Evolutionary conservation across 345 rosid genomes (phyloP).

Genomic region (Gynandropsis gynandra): DNA sequence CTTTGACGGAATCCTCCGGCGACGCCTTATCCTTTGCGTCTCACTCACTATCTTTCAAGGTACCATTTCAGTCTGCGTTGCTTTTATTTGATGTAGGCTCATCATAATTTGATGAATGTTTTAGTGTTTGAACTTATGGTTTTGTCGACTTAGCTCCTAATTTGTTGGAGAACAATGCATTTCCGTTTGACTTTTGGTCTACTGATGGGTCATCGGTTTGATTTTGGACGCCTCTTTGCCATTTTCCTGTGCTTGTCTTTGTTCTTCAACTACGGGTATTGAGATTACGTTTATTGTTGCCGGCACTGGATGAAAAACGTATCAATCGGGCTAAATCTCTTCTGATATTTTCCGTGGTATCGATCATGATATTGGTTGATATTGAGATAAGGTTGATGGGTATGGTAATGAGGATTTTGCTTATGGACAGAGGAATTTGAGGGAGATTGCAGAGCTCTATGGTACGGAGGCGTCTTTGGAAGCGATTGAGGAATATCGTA

Average conservation of each 20-base stretch:
- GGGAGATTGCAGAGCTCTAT: conserved; percentile 63
- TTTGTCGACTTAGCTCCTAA: not conserved
- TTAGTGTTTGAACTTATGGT: not conserved
- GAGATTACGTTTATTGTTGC: too few relatives aligned
- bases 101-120: not conserved
- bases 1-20: conserved; percentile 69
- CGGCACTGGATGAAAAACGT: too few relatives aligned
- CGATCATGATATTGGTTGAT: too few relatives aligned
- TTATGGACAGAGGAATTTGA: conserved; percentile 61
- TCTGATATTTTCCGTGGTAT: too few relatives aligned
- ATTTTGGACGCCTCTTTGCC: too few relatives aligned
- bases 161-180: too few relatives aligned
- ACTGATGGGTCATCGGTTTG: too few relatives aligned
- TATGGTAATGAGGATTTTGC: not conserved
- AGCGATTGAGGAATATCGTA: conserved; percentile 63
- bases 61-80: conserved; percentile 11
- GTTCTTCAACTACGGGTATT: too few relatives aligned
- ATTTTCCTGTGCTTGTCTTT: too few relatives aligned
- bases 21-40: conserved; percentile 60
- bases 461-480: conserved; percentile 51
- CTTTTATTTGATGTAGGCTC: not conserved
- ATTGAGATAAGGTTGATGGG: not conserved
- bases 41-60: conserved; percentile 84
- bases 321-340: too few relatives aligned
- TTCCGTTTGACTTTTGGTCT: too few relatives aligned